phyloP scores from a whole-genome alignment of 768 basidiomycete genomes.

The Pleurotus tuoliensis region DNA sequence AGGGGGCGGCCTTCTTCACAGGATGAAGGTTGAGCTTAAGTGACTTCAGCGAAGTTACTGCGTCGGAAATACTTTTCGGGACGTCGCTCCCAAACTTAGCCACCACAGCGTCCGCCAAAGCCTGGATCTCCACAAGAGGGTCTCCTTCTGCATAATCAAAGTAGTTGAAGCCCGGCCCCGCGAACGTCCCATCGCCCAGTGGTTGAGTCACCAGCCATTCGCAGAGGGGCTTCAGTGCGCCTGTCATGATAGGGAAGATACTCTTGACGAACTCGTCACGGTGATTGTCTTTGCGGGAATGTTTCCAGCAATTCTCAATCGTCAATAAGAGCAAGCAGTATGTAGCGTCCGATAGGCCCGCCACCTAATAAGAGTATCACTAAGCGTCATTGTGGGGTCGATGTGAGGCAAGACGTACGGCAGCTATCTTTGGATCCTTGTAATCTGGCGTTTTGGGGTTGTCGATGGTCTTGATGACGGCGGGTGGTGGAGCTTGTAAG shows the following conservation, averaged over 20 bases:
- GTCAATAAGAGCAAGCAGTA: constrained; percentile 22
- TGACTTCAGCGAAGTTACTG: neutral
- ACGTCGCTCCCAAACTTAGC: neutral
- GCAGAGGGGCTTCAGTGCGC: constrained; percentile 21
- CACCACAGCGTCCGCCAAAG: neutral
- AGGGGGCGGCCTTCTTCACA: neutral
- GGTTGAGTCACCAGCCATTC: constrained; percentile 20
- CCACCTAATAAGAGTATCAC: constrained; percentile 13
- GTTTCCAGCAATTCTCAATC: constrained; percentile 21
- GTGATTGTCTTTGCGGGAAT: constrained; percentile 4
- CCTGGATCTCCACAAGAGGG: neutral
- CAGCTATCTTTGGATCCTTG: constrained; percentile 10
- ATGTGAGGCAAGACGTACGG: neutral
- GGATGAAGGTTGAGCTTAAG: neutral
- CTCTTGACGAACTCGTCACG: constrained; percentile 15
- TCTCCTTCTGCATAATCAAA: constrained; percentile 11
- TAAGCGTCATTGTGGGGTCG: neutral
- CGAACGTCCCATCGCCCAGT: constrained; percentile 15
- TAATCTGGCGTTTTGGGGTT: constrained; percentile 18
- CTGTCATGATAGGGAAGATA: constrained; percentile 22
- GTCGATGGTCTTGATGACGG: constrained; percentile 8
- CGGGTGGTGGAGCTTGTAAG: neutral
- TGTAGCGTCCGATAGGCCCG: constrained; percentile 19
- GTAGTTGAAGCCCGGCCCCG: constrained; percentile 21
- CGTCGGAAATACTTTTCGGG: neutral